Evolutionary conservation across 2,329 filamentous ascomycete genomes (phyloP).

Genomic region (Aureobasidium subglaciale): DNA sequence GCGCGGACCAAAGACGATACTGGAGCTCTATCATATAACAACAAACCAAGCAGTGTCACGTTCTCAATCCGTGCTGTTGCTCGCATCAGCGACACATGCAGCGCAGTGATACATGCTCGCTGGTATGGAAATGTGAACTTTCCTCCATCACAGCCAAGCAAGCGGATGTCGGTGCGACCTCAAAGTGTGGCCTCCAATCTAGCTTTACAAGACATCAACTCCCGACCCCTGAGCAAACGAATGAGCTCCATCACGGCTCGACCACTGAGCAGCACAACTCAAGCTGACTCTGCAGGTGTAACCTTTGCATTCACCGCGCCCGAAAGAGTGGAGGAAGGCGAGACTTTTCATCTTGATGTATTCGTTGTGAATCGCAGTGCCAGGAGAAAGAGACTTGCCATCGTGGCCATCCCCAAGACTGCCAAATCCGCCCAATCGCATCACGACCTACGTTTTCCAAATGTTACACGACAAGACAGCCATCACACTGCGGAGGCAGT

Average conservation of each 20-base stretch:
- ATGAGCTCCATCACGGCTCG: conserved; percentile 3
- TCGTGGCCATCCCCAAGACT: conserved; percentile 60
- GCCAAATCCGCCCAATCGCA: conserved; percentile 41
- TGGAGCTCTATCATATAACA: not conserved
- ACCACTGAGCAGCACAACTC: conserved; percentile 3
- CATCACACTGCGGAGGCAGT: conserved; percentile 32
- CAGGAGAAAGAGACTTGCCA: conserved; percentile 58
- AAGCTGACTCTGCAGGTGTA: conserved; percentile 42
- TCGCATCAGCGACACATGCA: conserved; percentile 50
- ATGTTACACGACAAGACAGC: conserved; percentile 14
- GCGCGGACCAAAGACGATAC: conserved; percentile 36
- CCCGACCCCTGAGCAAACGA: conserved; percentile 7
- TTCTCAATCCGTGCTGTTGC: conserved; percentile 55
- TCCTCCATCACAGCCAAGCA: not conserved
- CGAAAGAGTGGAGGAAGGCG: conserved; percentile 52
- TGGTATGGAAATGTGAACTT: conserved; percentile 19
- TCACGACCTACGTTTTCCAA: not conserved
- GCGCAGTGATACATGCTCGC: conserved; percentile 24
- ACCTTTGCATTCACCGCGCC: conserved; percentile 67
- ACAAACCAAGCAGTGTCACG: not conserved
- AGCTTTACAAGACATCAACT: not conserved
- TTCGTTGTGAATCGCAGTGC: conserved; percentile 66
- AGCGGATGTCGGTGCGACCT: not conserved
- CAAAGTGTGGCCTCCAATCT: not conserved
- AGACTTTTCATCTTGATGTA: conserved; percentile 64